Evolutionary conservation across 2,329 filamentous ascomycete species (phyloP).

Genomic region (Xylaria multiplex): DNA sequence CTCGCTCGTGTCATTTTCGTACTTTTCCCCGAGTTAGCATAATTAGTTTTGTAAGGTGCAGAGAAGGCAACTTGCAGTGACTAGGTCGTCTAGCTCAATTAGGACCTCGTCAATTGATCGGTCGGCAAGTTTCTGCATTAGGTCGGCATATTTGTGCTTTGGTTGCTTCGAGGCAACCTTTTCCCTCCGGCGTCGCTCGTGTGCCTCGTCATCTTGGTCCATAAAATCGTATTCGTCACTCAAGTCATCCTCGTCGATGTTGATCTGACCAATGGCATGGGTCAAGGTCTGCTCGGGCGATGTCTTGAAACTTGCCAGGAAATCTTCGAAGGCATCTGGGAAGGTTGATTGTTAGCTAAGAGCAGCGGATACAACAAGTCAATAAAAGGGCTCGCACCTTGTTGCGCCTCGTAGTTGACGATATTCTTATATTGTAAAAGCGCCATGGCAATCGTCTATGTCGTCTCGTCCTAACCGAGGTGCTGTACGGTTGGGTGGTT

Average conservation of each 20-base stretch:
- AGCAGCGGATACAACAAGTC: not conserved
- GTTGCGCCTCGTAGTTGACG: constrained; percentile 89
- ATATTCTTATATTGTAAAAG: constrained; percentile 81
- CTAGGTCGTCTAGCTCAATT: constrained; percentile 90
- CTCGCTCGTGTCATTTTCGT: constrained; percentile 76
- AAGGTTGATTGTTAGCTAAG: constrained; percentile 45
- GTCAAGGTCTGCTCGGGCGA: constrained; percentile 76
- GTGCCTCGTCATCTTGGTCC: constrained; percentile 77
- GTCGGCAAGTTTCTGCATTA: constrained; percentile 88
- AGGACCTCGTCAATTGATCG: constrained; percentile 79
- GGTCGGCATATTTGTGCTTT: constrained; percentile 86
- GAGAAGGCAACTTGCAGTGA: constrained; percentile 64
- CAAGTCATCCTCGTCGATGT: constrained; percentile 85
- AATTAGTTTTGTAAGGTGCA: not conserved
- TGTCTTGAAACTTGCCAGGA: constrained; percentile 88
- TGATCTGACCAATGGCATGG: constrained; percentile 83
- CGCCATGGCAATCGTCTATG: constrained; percentile 70
- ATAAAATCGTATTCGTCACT: constrained; percentile 95
- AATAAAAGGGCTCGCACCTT: constrained; percentile 65
- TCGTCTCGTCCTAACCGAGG: constrained; percentile 29
- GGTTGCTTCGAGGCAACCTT: constrained; percentile 63
- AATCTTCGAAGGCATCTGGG: constrained; percentile 83
- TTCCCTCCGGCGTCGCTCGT: constrained; percentile 60
- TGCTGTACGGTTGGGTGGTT: constrained; percentile 29
- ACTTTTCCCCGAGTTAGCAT: constrained; percentile 61